These are phyloP conservation scores for Pythium scleroteichum DNA, from an alignment of 352 stramenopile species.

Conservation along the genomic window DNA sequence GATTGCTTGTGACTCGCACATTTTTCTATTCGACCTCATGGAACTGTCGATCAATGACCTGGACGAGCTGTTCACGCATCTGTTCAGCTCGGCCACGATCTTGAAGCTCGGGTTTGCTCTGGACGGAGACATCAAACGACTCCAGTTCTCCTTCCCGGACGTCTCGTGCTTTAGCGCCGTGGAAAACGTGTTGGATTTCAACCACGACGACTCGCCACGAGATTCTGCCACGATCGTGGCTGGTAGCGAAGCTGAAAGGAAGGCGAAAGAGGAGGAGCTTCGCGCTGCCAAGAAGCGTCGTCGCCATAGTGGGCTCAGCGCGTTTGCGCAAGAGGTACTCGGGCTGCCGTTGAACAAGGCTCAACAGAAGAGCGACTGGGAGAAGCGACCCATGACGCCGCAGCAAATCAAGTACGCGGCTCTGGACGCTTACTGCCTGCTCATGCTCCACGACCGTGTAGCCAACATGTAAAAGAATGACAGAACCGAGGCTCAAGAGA, in stretches of 20 bases:
- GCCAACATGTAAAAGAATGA: neutral
- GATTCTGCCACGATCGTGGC: neutral
- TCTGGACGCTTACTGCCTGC: slow-evolving; percentile 69
- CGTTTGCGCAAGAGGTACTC: slow-evolving; percentile 53
- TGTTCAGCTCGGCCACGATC: slow-evolving; percentile 53
- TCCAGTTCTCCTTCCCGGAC: slow-evolving; percentile 75
- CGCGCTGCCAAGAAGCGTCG: slow-evolving; percentile 29
- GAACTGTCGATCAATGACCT: slow-evolving; percentile 55
- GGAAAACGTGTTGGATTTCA: slow-evolving; percentile 66
- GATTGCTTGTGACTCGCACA: slow-evolving; percentile 60
- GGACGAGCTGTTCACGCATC: slow-evolving; percentile 61
- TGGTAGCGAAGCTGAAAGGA: neutral
- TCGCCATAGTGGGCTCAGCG: slow-evolving; percentile 54
- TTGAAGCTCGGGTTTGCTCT: slow-evolving; percentile 70
- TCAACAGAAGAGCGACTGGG: slow-evolving; percentile 80
- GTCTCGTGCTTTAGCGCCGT: slow-evolving; percentile 62
- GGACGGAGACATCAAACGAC: slow-evolving; percentile 60
- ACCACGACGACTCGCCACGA: slow-evolving; percentile 34
- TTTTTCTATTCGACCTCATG: slow-evolving; percentile 72
- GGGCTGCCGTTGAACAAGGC: slow-evolving; percentile 61
- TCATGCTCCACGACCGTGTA: slow-evolving; percentile 66
- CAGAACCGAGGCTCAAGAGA: neutral
- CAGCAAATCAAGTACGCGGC: slow-evolving; percentile 74
- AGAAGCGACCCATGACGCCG: slow-evolving; percentile 53
- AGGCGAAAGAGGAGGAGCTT: slow-evolving; percentile 17